Evolutionary conservation across 208 protist species (phyloP).

Genomic region (Crithidia acanthocephali): DNA sequence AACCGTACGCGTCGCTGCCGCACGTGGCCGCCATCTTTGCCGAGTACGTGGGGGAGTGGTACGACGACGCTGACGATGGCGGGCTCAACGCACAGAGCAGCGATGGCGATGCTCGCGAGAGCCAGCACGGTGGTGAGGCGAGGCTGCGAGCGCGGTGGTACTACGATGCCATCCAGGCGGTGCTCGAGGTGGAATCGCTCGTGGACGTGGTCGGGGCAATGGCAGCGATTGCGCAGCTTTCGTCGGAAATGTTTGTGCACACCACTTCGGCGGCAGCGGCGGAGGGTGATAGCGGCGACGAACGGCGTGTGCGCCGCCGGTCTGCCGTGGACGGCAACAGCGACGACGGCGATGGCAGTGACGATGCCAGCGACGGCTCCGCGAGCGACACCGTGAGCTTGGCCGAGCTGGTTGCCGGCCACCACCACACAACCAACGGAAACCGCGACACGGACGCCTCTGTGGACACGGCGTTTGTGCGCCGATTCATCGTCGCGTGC

Average conservation of each 20-base stretch:
- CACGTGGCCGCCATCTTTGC: slow-evolving; percentile 36
- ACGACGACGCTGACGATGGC: slow-evolving; percentile 2
- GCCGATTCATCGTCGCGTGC: slow-evolving; percentile 51
- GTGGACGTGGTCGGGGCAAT: slow-evolving; percentile 59
- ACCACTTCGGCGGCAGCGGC: neutral
- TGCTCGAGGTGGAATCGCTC: slow-evolving; percentile 45
- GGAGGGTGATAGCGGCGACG: neutral
- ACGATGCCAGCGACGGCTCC: slow-evolving; percentile 30
- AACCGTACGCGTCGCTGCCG: slow-evolving; percentile 56
- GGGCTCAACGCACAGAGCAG: slow-evolving; percentile 1
- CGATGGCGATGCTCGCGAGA: neutral
- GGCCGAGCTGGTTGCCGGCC: neutral
- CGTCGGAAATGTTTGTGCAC: neutral
- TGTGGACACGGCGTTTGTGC: slow-evolving; percentile 9
- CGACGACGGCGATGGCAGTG: slow-evolving; percentile 5
- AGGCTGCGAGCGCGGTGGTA: slow-evolving; percentile 38
- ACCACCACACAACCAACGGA: neutral
- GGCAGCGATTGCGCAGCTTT: slow-evolving; percentile 30
- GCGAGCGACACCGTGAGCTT: slow-evolving; percentile 32
- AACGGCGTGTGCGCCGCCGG: neutral
- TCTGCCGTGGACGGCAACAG: neutral
- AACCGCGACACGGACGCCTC: neutral
- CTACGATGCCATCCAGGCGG: slow-evolving; percentile 36
- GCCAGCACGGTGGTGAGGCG: neutral
- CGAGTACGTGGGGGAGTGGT: slow-evolving; percentile 29